Base-by-base conservation (phyloP, 768 basidiomycete genomes). In the Cystofilobasidium ferigula region DNA sequence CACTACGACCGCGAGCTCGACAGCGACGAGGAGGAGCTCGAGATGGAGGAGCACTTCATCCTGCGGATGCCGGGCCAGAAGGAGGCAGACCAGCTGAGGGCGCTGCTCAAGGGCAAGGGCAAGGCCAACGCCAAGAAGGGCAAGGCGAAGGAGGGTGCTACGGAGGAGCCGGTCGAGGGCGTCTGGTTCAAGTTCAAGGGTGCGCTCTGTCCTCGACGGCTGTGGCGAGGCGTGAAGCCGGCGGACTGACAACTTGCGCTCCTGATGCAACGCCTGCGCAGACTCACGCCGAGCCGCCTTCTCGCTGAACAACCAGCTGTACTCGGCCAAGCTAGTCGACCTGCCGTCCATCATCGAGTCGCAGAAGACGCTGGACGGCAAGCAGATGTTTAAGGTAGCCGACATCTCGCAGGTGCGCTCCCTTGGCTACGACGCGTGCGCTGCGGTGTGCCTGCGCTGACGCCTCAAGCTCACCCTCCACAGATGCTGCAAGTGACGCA, bases 171-270 rank as follows among this genome's bases (percentile, higher is more conserved):
- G 8, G 73, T 82, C 16, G 85, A 85, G 71, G 93, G 93, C 71
- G 84, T 88, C 16, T 97, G 91, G 88, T 93, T 99, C 82, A 95
- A 94, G 78, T 98, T 99, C 75, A 90, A 95, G 78, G 92, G 92
- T 90, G 72, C 54, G 75, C 70, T 22, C 36, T 42, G 6, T 38
- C 3, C 1, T 26, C 26, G 26, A 8, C 38, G 40, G n/a, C 24
- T 14, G n/a, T 4, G 7, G 24, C 48, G 48, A 59, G 35, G 26
- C 24, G 57, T 36, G 5, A 18, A 58, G 8, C 26, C 12, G n/a
- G 20, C 20, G 43, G 14, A 61, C 12, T 2, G 24, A 16, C 61
- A 16, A 35, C 42, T 45, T 7, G 24, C 48, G 26, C 8, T n/a
- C 28, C 9, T 53, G 26, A 36, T 24, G 38, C 42, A 14, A 63